A percentile compares a stretch with the other conserved stretches of the same genome.
Evolutionary conservation across 208 protist genomes (phyloP).

Genomic region (Novymonas esmeraldas): DNA sequence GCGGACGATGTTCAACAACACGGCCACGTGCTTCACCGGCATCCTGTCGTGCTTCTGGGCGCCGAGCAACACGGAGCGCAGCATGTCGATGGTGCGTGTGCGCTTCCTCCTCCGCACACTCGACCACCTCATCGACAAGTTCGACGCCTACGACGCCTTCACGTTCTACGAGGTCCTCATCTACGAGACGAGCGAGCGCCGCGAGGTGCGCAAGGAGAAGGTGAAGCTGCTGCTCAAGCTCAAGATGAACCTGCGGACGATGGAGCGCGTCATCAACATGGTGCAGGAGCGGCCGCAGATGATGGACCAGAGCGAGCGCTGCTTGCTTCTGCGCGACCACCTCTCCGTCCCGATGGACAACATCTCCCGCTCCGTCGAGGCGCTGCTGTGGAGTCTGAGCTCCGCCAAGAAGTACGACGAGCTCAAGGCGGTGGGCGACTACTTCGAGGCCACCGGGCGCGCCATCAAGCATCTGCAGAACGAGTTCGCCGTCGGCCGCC

Average conservation of each 20-base stretch:
- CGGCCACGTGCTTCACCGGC: constrained; percentile 61
- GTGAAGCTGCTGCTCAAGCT: constrained; percentile 56
- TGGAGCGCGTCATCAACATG: constrained; percentile 79
- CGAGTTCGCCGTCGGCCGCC: constrained; percentile 60
- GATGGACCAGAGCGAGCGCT: constrained; percentile 58
- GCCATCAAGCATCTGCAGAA: constrained; percentile 64
- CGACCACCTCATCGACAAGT: constrained; percentile 60
- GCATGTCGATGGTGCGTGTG: constrained; percentile 77
- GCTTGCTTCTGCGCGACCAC: constrained; percentile 55
- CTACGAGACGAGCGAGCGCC: constrained; percentile 65
- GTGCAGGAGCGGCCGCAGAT: constrained; percentile 68
- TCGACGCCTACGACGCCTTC: constrained; percentile 48
- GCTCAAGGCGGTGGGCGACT: constrained; percentile 36
- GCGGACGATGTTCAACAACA: constrained; percentile 43
- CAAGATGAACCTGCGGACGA: constrained; percentile 68
- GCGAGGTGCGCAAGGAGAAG: constrained; percentile 69
- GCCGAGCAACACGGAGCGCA: constrained; percentile 66
- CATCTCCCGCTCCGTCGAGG: constrained; percentile 53
- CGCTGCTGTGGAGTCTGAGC: constrained; percentile 54
- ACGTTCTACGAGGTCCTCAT: constrained; percentile 77
- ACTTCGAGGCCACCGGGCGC: constrained; percentile 55
- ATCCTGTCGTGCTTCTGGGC: constrained; percentile 74
- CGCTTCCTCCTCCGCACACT: constrained; percentile 53
- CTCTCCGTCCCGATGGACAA: constrained; percentile 59
- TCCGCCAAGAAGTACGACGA: constrained; percentile 49